Conservation (phyloP, 2,329 filamentous ascomycete genomes). For the Thyridium curvatum region DNA sequence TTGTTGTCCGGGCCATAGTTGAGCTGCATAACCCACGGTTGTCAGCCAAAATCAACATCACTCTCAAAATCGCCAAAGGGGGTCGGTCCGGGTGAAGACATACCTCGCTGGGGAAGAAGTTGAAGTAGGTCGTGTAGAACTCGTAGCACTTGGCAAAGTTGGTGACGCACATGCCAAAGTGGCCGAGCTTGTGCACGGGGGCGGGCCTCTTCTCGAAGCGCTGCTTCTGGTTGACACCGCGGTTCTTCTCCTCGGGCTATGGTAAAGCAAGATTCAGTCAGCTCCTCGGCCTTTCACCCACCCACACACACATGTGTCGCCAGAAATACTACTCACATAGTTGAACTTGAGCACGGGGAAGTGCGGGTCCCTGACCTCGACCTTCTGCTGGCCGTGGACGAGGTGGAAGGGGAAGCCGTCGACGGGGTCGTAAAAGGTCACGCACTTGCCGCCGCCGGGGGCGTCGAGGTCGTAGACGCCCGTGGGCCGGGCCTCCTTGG, state of each 20-base stretch:
- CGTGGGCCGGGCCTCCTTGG: conserved; percentile 38
- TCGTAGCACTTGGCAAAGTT: conserved; percentile 39
- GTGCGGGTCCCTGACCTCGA: conserved; percentile 30
- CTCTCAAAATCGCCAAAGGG: not conserved
- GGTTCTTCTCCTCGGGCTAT: conserved; percentile 43
- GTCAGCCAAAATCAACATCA: too few relatives aligned
- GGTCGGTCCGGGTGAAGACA: not conserved
- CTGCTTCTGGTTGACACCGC: conserved; percentile 40
- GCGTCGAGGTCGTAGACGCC: conserved; percentile 44
- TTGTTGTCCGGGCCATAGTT: conserved; percentile 12
- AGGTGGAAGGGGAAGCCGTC: conserved; percentile 53
- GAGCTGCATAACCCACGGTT: too few relatives aligned
- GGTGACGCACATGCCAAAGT: conserved; percentile 48
- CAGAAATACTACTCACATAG: conserved; percentile 34
- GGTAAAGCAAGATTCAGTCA: conserved; percentile 6
- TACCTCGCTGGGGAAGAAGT: conserved; percentile 44
- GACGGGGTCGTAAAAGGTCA: conserved; percentile 45
- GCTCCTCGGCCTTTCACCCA: conserved; percentile 3
- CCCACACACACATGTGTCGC: too few relatives aligned
- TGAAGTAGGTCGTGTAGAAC: conserved; percentile 45
- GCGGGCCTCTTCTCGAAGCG: conserved; percentile 39
- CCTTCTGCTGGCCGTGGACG: conserved; percentile 43
- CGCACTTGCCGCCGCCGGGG: conserved; percentile 47
- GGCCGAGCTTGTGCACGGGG: conserved; percentile 43
- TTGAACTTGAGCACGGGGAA: conserved; percentile 37